Base-by-base conservation (phyloP, 2,329 filamentous ascomycete genomes). In the Alternaria panax region DNA sequence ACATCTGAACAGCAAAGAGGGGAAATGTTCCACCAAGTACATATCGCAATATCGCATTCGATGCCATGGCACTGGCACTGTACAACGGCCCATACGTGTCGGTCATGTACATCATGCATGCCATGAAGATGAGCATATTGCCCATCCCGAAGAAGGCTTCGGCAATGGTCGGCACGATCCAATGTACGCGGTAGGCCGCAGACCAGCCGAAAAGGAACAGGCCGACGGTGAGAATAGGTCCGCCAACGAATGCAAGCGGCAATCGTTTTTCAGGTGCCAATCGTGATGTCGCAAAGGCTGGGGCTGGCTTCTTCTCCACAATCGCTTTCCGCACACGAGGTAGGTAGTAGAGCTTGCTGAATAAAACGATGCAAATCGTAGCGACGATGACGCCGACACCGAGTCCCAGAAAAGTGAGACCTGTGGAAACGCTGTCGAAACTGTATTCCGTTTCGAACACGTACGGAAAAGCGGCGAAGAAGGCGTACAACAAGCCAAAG, bases 41-140 rank as follows among this genome's bases (percentile, higher is more conserved):
- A 62, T 88, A 90, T 24, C 87, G 76, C 1, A 84, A 78, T 11
- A 90, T 76, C 1, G 84, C 83, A 60, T 88, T 89, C 1, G 88
- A 87, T 7, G 84, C 86, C 48, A 85, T 78, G 0, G 86, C 86
- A 58, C 84, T 87, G 0, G 87, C 87, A 0, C 87, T 83, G 9
- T 84, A 83, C 14, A 80, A 77, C 0, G 84, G 81, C 3, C 84
- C 80, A 63, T 88, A 90, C 0, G 59, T 56, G 9, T 62, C 59
- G 0, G 56, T 59, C 1, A 62, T 62, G 27, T 62, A 62, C 59
- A 62, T 55, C 43, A 61, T 58, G 14, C 59, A 61, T 16, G 48
- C 27, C 54, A 61, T 61, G 27, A 61, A 61, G 1, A 61, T 36
- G 0, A 61, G 50, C 54, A 58, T 58, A 2, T 61, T 58, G 5